A percentile compares a stretch with the other conserved stretches of the same genome.
Evolutionary conservation across 352 stramenopile species (phyloP).

Genomic region (Stramenopiles sp.): DNA sequence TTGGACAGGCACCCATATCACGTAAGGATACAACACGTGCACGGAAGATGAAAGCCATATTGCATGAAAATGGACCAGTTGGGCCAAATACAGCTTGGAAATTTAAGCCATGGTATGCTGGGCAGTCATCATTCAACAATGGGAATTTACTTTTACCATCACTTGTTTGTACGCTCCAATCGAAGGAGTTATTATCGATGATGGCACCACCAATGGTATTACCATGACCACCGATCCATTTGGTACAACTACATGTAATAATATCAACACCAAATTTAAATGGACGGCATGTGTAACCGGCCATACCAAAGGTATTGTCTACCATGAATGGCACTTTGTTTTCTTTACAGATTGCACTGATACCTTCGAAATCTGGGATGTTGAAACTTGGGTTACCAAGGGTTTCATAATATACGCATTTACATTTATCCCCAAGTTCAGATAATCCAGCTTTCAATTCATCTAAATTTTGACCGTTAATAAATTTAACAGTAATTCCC

Average conservation of each 20-base stretch:
- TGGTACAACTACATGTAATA: constrained; percentile 76
- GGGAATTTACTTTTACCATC: constrained; percentile 76
- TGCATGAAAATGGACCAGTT: constrained; percentile 11
- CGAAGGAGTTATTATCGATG: constrained; percentile 49
- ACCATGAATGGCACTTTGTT: constrained; percentile 62
- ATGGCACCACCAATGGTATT: constrained; percentile 73
- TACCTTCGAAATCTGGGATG: constrained; percentile 70
- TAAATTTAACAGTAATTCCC: constrained; percentile 74
- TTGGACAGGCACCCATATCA: constrained; percentile 68
- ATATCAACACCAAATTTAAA: constrained; percentile 69
- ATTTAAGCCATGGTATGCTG: constrained; percentile 30
- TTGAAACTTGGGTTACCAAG: constrained; percentile 83
- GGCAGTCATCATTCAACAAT: constrained; percentile 63
- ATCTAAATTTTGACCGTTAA: constrained; percentile 63
- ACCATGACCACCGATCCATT: constrained; percentile 87
- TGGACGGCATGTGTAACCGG: constrained; percentile 71
- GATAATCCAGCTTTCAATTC: too few species aligned
- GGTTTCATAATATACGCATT: constrained; percentile 75
- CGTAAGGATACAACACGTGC: constrained; percentile 32
- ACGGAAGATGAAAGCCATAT: constrained; percentile 34
- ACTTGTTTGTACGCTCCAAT: too few species aligned
- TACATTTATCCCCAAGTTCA: constrained; percentile 69
- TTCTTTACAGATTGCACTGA: constrained; percentile 62
- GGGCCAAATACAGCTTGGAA: constrained; percentile 20
- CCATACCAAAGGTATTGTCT: constrained; percentile 79